phyloP scores from a whole-genome alignment of 2,329 filamentous ascomycete genomes.

The Beauveria brongniartii region DNA sequence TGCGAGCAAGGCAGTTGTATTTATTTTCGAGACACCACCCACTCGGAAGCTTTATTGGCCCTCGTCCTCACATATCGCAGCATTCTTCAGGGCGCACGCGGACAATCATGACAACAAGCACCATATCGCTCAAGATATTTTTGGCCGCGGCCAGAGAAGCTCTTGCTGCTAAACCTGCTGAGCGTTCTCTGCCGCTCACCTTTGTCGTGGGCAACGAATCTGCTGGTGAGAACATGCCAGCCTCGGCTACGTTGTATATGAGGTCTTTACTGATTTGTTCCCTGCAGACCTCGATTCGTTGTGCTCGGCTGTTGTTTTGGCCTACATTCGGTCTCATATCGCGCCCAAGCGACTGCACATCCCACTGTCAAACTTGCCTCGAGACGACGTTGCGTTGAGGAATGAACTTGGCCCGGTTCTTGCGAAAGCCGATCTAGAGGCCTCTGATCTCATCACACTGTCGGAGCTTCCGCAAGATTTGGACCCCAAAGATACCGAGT shows the following conservation, averaged over 20 bases:
- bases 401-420: conserved; percentile 65
- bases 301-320: conserved; percentile 63
- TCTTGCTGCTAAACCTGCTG: conserved; percentile 34
- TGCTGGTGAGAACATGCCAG: conserved; percentile 38
- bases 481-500: conserved; percentile 48
- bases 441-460: conserved; percentile 56
- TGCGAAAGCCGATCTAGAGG: conserved; percentile 46
- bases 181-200: conserved; percentile 41
- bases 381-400: conserved; percentile 60
- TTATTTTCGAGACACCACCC: not conserved
- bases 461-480: conserved; percentile 40
- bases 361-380: conserved; percentile 63
- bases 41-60: not conserved
- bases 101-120: conserved; percentile 20
- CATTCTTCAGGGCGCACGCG: not conserved
- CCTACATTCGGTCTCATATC: conserved; percentile 61
- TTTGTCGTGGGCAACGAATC: conserved; percentile 63
- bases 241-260: not conserved
- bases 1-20: not conserved
- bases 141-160: conserved; percentile 41
- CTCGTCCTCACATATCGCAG: not conserved
- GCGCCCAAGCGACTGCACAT: conserved; percentile 53
- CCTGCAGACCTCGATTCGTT: conserved; percentile 68
- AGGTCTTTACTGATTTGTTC: not conserved
- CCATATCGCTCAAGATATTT: conserved; percentile 40